Evolutionary conservation across 1,284 basidiomycete species (phyloP).

Genomic region (Jaminaea rosea): DNA sequence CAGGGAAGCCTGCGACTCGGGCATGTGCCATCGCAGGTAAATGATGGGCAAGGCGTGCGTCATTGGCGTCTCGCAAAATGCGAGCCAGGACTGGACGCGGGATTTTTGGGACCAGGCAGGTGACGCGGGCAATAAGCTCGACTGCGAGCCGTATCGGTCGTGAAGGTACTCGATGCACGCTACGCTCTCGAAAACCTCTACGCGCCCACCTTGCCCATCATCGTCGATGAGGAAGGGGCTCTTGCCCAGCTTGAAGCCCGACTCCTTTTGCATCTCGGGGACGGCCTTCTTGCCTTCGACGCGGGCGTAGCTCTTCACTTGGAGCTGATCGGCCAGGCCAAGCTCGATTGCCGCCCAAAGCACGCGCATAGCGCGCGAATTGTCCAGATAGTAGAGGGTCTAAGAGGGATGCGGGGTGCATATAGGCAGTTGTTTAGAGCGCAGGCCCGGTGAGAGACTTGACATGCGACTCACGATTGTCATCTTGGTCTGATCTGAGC

Average conservation of each 20-base stretch:
- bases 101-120: neutral
- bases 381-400: slow-evolving; percentile 10
- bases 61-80: slow-evolving; percentile 10
- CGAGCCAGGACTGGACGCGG: slow-evolving; percentile 3
- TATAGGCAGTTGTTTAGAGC: neutral
- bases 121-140: slow-evolving; percentile 2
- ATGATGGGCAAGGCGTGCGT: slow-evolving; percentile 8
- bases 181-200: slow-evolving; percentile 9
- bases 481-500: too few relatives aligned
- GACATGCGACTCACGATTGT: too few relatives aligned
- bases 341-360: slow-evolving; percentile 8
- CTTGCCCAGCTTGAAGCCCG: slow-evolving; percentile 10
- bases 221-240: slow-evolving; percentile 9
- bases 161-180: slow-evolving; percentile 10
- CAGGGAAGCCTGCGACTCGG: neutral
- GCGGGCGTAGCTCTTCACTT: slow-evolving; percentile 5
- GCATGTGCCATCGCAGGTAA: slow-evolving; percentile 10
- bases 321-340: slow-evolving; percentile 1
- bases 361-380: slow-evolving; percentile 9
- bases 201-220: slow-evolving; percentile 1
- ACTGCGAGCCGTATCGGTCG: slow-evolving; percentile 3
- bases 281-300: slow-evolving; percentile 11
- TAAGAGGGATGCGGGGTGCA: neutral
- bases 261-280: slow-evolving; percentile 6
- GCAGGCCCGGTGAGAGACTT: too few relatives aligned